Evolutionary conservation across 805 yeast species (phyloP), one percentile per base, ranked within the genome.

Genomic region (Candida dendrica): DNA sequence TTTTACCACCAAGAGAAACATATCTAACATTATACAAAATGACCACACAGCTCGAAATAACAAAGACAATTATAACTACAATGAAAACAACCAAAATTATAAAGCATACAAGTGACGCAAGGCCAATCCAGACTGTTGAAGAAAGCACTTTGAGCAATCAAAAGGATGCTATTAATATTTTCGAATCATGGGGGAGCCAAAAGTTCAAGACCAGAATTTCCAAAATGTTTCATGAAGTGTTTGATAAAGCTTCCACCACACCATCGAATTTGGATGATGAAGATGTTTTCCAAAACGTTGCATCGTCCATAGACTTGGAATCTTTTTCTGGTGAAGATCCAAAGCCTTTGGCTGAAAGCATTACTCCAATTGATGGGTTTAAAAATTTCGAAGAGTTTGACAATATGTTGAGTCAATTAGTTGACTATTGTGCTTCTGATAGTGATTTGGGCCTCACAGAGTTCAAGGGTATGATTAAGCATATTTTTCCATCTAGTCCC

Each of bases 371-470:
- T 9, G 65, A 67, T 1, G 24, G 36, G 1, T 48, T 65, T 6
- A 40, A 46, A 3, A 58, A 60, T 29, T 43, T 65, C 10, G 47
- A 45, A 5, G 72, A 68, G 46, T 58, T 64, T 38, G 73, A 65
- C 38, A 58, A 64, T 27, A 64, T 69, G 71, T 36, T 69, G 38
- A 55, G 52, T 4, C 74, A 69, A 36, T 44, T 67, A 18, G 34
- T 44, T 8, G 53, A 48, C 6, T 56, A 59, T 43, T 66, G 59
- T 47, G 38, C 47, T 16, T 15, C 34, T 13, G 48, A 49, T 4
- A 55, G 56, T 24, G 59, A 53, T 5, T 45, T 63, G 14, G 37
- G 40, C 2, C 39, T 36, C 13, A 31, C 29, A 1, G n/a, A 40
- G 2, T 31, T 48, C 11, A 11, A 15, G 9, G 10, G 39, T 4